phyloP scores from a whole-genome alignment of 1,139 yeast genomes.

The Diutina ranongensis region DNA sequence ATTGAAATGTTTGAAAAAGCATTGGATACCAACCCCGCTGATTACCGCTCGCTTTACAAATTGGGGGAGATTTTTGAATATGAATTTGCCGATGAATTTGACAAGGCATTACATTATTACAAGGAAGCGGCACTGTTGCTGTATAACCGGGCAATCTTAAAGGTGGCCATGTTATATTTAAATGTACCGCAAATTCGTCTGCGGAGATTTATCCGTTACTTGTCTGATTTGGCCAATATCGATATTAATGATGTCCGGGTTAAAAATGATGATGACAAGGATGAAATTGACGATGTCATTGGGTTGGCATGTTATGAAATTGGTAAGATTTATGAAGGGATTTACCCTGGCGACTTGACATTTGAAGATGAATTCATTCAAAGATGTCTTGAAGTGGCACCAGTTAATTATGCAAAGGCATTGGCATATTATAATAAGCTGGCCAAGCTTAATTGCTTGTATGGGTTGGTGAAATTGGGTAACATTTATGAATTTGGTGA shows the following conservation, averaged over 20 bases:
- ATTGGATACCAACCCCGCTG: conserved; percentile 21
- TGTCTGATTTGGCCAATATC: conserved; percentile 4
- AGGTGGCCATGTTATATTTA: conserved; percentile 29
- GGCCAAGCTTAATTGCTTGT: conserved; percentile 64
- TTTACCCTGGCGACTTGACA: conserved; percentile 35
- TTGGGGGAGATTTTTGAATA: conserved; percentile 32
- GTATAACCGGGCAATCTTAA: conserved; percentile 32
- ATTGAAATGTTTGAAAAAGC: conserved; percentile 24
- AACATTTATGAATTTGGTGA: conserved; percentile 82
- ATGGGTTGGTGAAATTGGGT: conserved; percentile 82
- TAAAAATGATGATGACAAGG: conserved; percentile 23
- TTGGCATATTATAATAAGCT: conserved; percentile 63
- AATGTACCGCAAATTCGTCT: conserved; percentile 26
- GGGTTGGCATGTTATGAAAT: conserved; percentile 40
- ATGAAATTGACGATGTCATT: conserved; percentile 31
- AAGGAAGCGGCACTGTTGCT: conserved; percentile 31
- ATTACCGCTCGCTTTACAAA: conserved; percentile 26
- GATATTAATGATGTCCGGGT: conserved; percentile 3
- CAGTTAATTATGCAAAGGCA: conserved; percentile 48
- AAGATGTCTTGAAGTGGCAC: conserved; percentile 26
- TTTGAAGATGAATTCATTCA: conserved; percentile 26
- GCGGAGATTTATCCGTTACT: conserved; percentile 11
- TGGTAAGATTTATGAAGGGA: conserved; percentile 63
- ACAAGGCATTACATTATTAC: conserved; percentile 24
- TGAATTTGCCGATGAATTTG: conserved; percentile 19